These are phyloP conservation scores for Porphyrellus sp. DNA, from an alignment of 1,284 basidiomycete genomes.

Conservation along the genomic window DNA sequence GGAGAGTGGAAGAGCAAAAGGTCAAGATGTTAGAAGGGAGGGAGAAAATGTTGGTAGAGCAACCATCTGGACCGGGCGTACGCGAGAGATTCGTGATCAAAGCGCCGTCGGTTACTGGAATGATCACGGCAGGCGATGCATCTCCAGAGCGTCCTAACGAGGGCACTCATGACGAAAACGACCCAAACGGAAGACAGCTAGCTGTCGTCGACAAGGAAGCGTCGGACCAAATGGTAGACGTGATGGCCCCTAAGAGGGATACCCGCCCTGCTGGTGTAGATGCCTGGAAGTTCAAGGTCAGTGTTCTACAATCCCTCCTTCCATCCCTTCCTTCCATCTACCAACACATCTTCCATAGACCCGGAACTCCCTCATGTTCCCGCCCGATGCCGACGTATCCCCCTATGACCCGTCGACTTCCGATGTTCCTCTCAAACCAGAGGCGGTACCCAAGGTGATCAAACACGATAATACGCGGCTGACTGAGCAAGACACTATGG, in stretches of 20 bases:
- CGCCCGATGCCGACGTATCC: slow-evolving; percentile 84
- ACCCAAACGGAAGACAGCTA: slow-evolving; percentile 30
- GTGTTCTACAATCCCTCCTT: slow-evolving; percentile 13
- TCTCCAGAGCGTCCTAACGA: slow-evolving; percentile 28
- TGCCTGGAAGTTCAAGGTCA: slow-evolving; percentile 86
- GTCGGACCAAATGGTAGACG: slow-evolving; percentile 46
- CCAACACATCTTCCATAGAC: slow-evolving; percentile 45
- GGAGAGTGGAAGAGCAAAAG: slow-evolving; percentile 64
- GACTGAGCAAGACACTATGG: slow-evolving; percentile 57
- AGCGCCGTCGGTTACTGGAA: slow-evolving; percentile 47
- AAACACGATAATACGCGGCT: slow-evolving; percentile 79
- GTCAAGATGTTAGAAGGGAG: slow-evolving; percentile 59
- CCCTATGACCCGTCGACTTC: slow-evolving; percentile 59
- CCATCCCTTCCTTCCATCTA: background rate
- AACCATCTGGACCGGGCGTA: slow-evolving; percentile 58
- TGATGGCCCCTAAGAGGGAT: slow-evolving; percentile 76
- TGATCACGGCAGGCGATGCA: slow-evolving; percentile 48
- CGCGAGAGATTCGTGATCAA: slow-evolving; percentile 66
- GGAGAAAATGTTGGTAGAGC: slow-evolving; percentile 68
- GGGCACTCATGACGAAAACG: slow-evolving; percentile 24
- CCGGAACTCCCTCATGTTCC: slow-evolving; percentile 90
- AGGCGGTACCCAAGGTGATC: slow-evolving; percentile 61
- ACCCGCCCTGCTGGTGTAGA: slow-evolving; percentile 67
- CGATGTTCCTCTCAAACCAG: slow-evolving; percentile 35
- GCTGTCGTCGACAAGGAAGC: slow-evolving; percentile 20